These are phyloP conservation scores for Eucalyptus leucophloia DNA, from an alignment of 345 rosid species.

Conservation along the genomic window DNA sequence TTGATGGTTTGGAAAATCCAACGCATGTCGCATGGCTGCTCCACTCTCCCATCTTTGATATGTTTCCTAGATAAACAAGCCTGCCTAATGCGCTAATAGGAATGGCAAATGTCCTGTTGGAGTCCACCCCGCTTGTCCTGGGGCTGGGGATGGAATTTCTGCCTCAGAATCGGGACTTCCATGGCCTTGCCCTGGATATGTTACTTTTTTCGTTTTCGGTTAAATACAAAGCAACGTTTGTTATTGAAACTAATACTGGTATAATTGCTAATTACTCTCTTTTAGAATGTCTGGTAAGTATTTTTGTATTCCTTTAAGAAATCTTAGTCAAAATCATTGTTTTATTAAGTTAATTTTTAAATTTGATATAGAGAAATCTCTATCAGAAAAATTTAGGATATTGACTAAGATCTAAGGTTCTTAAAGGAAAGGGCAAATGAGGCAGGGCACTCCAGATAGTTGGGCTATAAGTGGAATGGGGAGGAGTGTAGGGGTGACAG, in stretches of 20 bases:
- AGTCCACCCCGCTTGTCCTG: background rate
- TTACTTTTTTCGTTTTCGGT: background rate
- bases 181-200: background rate
- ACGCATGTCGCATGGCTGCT: background rate
- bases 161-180: background rate
- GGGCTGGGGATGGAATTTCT: background rate
- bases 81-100: background rate
- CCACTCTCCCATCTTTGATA: background rate
- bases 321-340: background rate
- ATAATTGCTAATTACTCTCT: background rate
- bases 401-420: background rate
- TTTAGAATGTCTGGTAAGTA: background rate
- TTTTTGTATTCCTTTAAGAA: background rate
- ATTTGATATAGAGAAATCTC: background rate
- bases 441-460: background rate
- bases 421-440: background rate
- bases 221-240: background rate
- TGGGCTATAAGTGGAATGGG: background rate
- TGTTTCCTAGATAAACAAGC: background rate
- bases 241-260: background rate
- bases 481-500: background rate
- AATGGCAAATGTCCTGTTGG: background rate
- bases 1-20: background rate
- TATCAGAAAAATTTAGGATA: background rate
- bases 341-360: background rate